Evolutionary conservation across 73 alveolate species (phyloP).

Genomic region (Symbiodinium pilosum): DNA sequence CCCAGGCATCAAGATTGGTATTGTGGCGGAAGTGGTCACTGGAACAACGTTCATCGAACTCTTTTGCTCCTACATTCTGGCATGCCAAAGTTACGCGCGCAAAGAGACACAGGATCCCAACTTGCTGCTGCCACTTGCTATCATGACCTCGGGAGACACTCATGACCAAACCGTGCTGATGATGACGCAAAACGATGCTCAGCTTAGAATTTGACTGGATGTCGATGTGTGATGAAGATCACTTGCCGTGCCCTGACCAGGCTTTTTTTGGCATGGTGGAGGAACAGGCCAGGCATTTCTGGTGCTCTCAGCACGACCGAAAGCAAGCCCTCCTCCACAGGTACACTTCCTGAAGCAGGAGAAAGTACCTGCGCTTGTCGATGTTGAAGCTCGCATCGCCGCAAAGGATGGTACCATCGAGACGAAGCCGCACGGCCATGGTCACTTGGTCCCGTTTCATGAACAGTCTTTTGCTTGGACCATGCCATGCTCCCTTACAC

Average conservation of each 20-base stretch:
- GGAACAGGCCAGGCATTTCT: background rate
- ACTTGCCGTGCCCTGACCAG: background rate
- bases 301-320: too few relatives aligned
- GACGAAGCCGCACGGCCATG: constrained; percentile 99
- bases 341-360: constrained; percentile 96
- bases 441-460: constrained; percentile 76
- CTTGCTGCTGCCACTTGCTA: constrained; percentile 98
- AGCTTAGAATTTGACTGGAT: background rate
- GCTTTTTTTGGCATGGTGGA: constrained; percentile 2
- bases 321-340: background rate
- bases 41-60: constrained; percentile 97
- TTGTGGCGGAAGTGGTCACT: constrained; percentile 97
- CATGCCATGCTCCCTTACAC: too few relatives aligned
- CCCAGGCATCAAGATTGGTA: constrained; percentile 99
- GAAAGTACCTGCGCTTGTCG: constrained; percentile 98
- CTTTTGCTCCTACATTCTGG: constrained; percentile 97
- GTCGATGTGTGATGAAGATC: background rate
- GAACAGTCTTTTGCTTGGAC: too few relatives aligned
- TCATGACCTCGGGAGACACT: constrained; percentile 99
- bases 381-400: constrained; percentile 97
- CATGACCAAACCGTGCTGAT: constrained; percentile 97
- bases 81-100: constrained; percentile 97
- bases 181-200: constrained; percentile 95
- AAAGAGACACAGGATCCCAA: constrained; percentile 95
- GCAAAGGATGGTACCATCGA: constrained; percentile 79